Evolutionary conservation across 2,329 filamentous ascomycete genomes (phyloP).

Genomic region (Fusarium sulawesiense): DNA sequence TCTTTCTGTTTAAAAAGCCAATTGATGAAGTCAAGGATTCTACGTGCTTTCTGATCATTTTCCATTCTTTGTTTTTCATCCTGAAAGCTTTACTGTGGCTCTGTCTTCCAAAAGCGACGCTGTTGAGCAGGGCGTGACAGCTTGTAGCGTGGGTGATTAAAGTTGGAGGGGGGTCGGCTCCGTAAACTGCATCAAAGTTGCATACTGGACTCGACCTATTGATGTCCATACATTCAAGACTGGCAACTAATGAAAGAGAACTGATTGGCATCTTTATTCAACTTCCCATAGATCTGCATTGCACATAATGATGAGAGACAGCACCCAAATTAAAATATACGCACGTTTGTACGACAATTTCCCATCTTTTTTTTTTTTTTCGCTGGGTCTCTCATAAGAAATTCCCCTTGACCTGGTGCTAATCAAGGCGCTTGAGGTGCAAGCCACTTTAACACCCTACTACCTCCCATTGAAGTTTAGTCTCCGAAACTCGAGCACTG

Average conservation of each 20-base stretch:
- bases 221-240: not conserved
- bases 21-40: constrained; percentile 2
- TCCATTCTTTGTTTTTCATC: not conserved
- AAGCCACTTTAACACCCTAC: not conserved
- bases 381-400: constrained; percentile 27
- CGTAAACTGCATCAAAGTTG: not conserved
- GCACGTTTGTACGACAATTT: constrained; percentile 23
- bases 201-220: not conserved
- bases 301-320: constrained; percentile 27
- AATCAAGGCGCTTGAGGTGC: not conserved
- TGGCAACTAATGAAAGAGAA: not conserved
- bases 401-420: constrained; percentile 9
- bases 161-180: constrained; percentile 21
- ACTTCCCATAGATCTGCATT: constrained; percentile 19
- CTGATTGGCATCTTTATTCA: not conserved
- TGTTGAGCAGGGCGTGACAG: constrained; percentile 24
- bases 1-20: constrained; percentile 1
- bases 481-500: constrained; percentile 23
- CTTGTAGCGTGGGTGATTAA: constrained; percentile 9
- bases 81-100: not conserved
- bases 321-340: constrained; percentile 1
- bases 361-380: constrained; percentile 12
- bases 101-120: not conserved
- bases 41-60: not conserved
- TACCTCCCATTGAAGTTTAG: constrained; percentile 20